Evolutionary conservation across 768 basidiomycete species (phyloP).

Genomic region (Vishniacozyma victoriae): DNA sequence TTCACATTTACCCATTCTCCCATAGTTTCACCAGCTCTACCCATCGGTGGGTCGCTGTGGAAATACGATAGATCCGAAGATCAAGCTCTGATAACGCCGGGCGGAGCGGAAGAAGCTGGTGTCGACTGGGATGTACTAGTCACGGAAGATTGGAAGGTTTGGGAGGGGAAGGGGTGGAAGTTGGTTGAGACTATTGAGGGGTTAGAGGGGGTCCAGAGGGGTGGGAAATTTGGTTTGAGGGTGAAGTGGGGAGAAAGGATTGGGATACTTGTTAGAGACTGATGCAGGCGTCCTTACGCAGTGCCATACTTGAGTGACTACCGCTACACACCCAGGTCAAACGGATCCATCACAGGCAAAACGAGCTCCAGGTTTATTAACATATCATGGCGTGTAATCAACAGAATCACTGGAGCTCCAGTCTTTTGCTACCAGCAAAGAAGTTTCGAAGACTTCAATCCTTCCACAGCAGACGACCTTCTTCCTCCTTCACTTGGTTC

Average conservation of each 20-base stretch:
- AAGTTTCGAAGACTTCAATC: too few relatives aligned
- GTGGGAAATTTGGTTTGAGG: constrained; percentile 18
- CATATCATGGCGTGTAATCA: too few relatives aligned
- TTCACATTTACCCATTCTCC: constrained; percentile 57
- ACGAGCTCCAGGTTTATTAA: too few relatives aligned
- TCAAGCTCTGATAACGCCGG: constrained; percentile 10
- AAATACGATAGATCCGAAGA: constrained; percentile 77
- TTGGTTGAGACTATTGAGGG: constrained; percentile 16
- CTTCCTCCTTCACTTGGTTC: too few relatives aligned
- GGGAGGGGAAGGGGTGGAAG: constrained; percentile 16
- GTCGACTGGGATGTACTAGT: constrained; percentile 35
- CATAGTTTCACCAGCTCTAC: constrained; percentile 8
- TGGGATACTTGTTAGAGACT: constrained; percentile 12
- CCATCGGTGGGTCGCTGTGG: constrained; percentile 49
- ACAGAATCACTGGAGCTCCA: too few relatives aligned
- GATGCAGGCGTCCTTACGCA: too few relatives aligned
- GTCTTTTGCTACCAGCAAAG: too few relatives aligned
- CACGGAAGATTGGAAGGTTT: constrained; percentile 16
- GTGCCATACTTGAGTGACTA: too few relatives aligned
- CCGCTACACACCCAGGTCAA: too few relatives aligned
- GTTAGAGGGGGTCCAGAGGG: constrained; percentile 17
- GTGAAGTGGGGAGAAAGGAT: constrained; percentile 19
- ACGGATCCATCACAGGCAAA: too few relatives aligned
- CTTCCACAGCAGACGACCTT: too few relatives aligned
- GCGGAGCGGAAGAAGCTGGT: constrained; percentile 11